These are phyloP conservation scores for Xylaria longipes DNA, from an alignment of 495 filamentous ascomycete species.

Conservation along the genomic window DNA sequence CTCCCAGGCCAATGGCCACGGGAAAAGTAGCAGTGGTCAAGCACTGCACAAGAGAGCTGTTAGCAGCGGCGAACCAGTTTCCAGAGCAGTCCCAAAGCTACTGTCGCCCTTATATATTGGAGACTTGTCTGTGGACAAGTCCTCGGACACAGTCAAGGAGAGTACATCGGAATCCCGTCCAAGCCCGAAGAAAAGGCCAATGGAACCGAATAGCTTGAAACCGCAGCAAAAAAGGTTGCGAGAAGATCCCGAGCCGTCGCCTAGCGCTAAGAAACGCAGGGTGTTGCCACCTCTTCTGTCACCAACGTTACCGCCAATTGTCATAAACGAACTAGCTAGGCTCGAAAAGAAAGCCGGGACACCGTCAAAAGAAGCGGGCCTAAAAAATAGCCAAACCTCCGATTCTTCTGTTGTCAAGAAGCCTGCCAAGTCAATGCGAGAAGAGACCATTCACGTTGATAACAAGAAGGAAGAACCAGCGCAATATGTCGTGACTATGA, in stretches of 20 bases:
- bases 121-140: slow-evolving; percentile 47
- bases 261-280: slow-evolving; percentile 45
- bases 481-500: slow-evolving; percentile 39
- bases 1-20: slow-evolving; percentile 48
- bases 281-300: slow-evolving; percentile 53
- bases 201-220: slow-evolving; percentile 34
- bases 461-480: slow-evolving; percentile 40
- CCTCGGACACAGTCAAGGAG: slow-evolving; percentile 42
- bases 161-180: slow-evolving; percentile 35
- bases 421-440: slow-evolving; percentile 37
- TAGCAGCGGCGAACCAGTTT: slow-evolving; percentile 28
- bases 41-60: slow-evolving; percentile 47
- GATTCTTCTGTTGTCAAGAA: slow-evolving; percentile 52
- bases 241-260: slow-evolving; percentile 43
- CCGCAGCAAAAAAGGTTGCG: slow-evolving; percentile 37
- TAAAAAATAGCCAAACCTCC: slow-evolving; percentile 35
- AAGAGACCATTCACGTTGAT: slow-evolving; percentile 38
- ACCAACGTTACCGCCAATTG: slow-evolving; percentile 53
- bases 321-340: slow-evolving; percentile 51
- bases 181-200: slow-evolving; percentile 39
- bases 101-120: slow-evolving; percentile 49
- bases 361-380: slow-evolving; percentile 40
- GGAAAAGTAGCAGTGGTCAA: slow-evolving; percentile 38
- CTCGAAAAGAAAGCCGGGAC: slow-evolving; percentile 37
- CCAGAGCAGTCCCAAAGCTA: slow-evolving; percentile 39